Base-by-base conservation (phyloP, 176 grass and related monocot genomes). In the Ampelocalamus luodianensis region DNA sequence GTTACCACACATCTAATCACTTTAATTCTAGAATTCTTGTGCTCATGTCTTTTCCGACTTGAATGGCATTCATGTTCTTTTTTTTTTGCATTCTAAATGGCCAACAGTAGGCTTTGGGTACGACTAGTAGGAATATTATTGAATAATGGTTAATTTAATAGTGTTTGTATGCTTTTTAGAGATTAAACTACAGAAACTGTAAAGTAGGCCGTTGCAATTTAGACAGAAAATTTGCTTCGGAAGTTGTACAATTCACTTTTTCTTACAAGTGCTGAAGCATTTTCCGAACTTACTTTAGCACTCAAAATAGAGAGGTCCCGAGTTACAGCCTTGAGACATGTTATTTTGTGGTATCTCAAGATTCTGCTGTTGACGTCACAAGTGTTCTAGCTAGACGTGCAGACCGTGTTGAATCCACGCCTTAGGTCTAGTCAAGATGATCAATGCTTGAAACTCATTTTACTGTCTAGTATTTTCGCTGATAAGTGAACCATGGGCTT, bases 401-500 rank as follows among this genome's bases (percentile, higher is more conserved):
- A 29, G 29, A 29, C 29, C 29, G 29, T 29, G 29, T 29, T 29
- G 29, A 29, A 29, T 29, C 1, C 29, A 29, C 29, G 29, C 29
- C 29, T 29, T 26, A 39, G 14, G 43, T 6, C 4, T 56, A 56
- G 22, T 69, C 7, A 38, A 37, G 22, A 74, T 42, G 13, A n/a
- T 49, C 10, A n/a, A 48, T 42, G 22, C 13, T 15, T 32, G 51
- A 44, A 73, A 10, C 32, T 68, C 7, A 50, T 58, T 32, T 65
- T 74, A 20, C 42, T n/a, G 1, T 39, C 4, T 50, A 83, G 22
- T 5, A 14, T 23, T 49, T 32, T 46, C 0, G 5, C 65, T 67
- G 49, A 67, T 73, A 12, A 59, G 26, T 29, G 55, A 71, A 46
- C 36, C 32, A 27, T 68, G 64, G 55, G 74, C 71, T 77, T 78